These are phyloP conservation scores for Verticillium isaacii DNA, from an alignment of 2,329 filamentous ascomycete genomes.

Conservation along the genomic window DNA sequence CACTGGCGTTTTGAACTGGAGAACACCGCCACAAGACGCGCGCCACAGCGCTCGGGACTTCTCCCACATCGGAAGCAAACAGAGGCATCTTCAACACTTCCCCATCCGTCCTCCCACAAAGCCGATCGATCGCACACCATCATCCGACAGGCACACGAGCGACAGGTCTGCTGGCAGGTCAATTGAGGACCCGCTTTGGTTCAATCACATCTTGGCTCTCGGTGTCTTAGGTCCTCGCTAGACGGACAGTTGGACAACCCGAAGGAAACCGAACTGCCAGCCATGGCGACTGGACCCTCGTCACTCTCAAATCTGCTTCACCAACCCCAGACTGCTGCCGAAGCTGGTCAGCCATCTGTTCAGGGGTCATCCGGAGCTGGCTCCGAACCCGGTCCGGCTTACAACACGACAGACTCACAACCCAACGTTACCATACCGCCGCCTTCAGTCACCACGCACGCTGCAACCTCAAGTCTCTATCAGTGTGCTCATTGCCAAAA, in stretches of 20 bases:
- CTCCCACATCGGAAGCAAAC: constrained; percentile 4
- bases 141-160: background rate
- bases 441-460: background rate
- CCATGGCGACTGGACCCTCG: constrained; percentile 11
- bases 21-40: background rate
- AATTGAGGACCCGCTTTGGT: background rate
- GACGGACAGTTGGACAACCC: background rate
- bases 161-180: background rate
- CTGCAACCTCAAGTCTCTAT: constrained; percentile 28
- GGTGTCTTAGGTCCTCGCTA: background rate
- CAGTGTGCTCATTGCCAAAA: constrained; percentile 48
- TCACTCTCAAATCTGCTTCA: constrained; percentile 14
- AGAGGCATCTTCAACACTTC: background rate
- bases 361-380: background rate
- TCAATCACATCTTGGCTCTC: background rate
- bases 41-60: background rate
- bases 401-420: constrained; percentile 2
- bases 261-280: background rate
- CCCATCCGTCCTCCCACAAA: background rate
- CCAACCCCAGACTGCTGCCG: constrained; percentile 1
- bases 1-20: background rate
- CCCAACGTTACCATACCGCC: constrained; percentile 3
- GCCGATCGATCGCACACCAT: background rate
- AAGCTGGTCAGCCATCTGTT: background rate
- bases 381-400: background rate